Conservation (phyloP, 257 asterid species). For the Ophiorrhiza pumila region DNA sequence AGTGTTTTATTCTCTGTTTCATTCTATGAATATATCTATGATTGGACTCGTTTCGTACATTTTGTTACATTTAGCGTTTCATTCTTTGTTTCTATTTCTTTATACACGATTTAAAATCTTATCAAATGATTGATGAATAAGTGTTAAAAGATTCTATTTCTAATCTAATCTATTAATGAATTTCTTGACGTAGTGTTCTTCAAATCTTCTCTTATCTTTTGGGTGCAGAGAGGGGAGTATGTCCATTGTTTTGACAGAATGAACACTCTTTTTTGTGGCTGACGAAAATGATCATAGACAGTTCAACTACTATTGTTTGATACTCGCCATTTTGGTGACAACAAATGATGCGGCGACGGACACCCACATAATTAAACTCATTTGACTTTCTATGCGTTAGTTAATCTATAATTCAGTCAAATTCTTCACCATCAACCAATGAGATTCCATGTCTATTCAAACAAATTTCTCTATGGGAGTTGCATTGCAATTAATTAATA, state of each 20-base stretch:
- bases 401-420: background rate
- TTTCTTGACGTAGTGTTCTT: too few species aligned
- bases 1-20: too few species aligned
- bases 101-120: too few species aligned
- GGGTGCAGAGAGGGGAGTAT: too few species aligned
- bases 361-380: background rate
- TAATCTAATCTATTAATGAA: too few species aligned
- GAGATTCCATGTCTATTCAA: slow-evolving; percentile 6
- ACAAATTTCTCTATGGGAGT: background rate
- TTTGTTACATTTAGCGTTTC: too few species aligned
- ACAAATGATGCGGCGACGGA: background rate
- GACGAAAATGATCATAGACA: background rate
- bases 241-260: background rate
- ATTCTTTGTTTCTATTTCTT: too few species aligned
- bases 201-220: too few species aligned
- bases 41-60: too few species aligned
- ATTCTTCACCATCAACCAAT: slow-evolving; percentile 13
- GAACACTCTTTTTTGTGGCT: background rate
- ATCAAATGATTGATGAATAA: too few species aligned
- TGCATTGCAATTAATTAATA: background rate
- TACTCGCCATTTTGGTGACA: slow-evolving; percentile 7
- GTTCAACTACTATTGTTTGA: slow-evolving; percentile 6
- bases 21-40: too few species aligned
- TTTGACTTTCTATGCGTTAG: background rate
- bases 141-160: too few species aligned